phyloP scores from a whole-genome alignment of 163 green algal species.

The Chlamydomonas reinhardtii region DNA sequence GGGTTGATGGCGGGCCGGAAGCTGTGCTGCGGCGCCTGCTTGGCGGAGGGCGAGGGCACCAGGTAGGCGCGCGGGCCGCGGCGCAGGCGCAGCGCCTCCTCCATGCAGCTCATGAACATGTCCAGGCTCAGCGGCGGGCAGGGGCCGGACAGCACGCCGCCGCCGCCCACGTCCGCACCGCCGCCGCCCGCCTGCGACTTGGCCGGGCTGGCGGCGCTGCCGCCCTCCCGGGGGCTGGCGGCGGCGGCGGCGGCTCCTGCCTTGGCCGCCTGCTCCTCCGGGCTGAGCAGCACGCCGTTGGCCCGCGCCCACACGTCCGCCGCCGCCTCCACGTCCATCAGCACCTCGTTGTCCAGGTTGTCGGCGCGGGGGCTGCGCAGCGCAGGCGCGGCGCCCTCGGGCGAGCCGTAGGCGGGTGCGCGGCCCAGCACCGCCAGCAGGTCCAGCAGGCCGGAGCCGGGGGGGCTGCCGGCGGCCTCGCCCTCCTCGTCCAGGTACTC shows the following conservation, averaged over 20 bases:
- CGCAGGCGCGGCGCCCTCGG: background rate
- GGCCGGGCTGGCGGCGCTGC: background rate
- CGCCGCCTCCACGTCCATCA: conserved; percentile 74
- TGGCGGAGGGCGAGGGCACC: conserved; percentile 65
- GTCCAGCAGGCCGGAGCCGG: conserved; percentile 61
- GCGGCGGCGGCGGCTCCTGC: background rate
- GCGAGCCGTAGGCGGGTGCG: background rate
- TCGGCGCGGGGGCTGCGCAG: conserved; percentile 44
- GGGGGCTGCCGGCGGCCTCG: too few relatives aligned
- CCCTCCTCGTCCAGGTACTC: conserved; percentile 76
- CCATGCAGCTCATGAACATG: conserved; percentile 69
- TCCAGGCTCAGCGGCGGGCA: conserved; percentile 48
- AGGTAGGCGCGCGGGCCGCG: conserved; percentile 75
- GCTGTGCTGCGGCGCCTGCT: conserved; percentile 58
- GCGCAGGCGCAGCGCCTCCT: conserved; percentile 61
- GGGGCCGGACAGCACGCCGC: background rate
- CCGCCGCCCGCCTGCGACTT: background rate
- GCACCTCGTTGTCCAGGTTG: conserved; percentile 67
- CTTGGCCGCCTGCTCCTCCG: too few relatives aligned
- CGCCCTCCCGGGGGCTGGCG: background rate
- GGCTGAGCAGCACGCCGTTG: conserved; percentile 11
- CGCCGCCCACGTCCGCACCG: background rate
- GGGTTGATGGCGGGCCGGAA: conserved; percentile 70
- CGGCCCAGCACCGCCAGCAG: conserved; percentile 56
- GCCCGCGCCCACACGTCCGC: conserved; percentile 49